phyloP scores from a whole-genome alignment of 1,139 yeast species.

The Candida albicans region DNA sequence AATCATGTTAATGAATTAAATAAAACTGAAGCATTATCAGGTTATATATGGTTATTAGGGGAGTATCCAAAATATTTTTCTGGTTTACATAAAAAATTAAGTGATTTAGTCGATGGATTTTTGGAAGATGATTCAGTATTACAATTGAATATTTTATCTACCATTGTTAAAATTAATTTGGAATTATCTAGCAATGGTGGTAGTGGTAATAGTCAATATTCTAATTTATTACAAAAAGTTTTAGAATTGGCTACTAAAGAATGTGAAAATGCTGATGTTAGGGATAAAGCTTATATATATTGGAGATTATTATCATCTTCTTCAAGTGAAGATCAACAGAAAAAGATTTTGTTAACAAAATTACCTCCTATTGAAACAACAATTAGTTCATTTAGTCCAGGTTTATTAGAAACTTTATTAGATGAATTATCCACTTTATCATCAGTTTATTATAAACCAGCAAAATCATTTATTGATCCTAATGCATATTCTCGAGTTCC shows the following conservation, averaged over 20 bases:
- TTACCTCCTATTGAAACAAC: slow-evolving; percentile 74
- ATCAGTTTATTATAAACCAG: slow-evolving; percentile 87
- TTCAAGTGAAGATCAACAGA: slow-evolving; percentile 41
- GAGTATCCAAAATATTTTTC: slow-evolving; percentile 81
- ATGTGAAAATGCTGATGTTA: slow-evolving; percentile 85
- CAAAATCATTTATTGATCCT: slow-evolving; percentile 60
- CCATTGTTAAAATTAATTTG: slow-evolving; percentile 75
- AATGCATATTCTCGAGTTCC: slow-evolving; percentile 31
- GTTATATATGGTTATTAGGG: slow-evolving; percentile 89
- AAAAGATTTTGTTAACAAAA: slow-evolving; percentile 56
- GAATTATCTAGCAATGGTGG: slow-evolving; percentile 23
- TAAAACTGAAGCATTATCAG: slow-evolving; percentile 63
- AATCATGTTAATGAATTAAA: slow-evolving; percentile 59
- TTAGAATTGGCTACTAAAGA: slow-evolving; percentile 77
- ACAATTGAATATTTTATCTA: slow-evolving; percentile 74
- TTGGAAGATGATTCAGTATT: slow-evolving; percentile 72
- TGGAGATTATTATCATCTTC: slow-evolving; percentile 84
- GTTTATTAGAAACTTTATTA: slow-evolving; percentile 64
- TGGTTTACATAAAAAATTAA: slow-evolving; percentile 41
- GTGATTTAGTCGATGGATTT: slow-evolving; percentile 59
- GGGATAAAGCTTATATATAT: slow-evolving; percentile 91
- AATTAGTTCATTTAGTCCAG: slow-evolving; percentile 69
- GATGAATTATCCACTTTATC: slow-evolving; percentile 82
- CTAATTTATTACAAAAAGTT: slow-evolving; percentile 62
- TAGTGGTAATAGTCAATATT: slow-evolving; percentile 18